A percentile compares a stretch with the other conserved stretches of the same genome.
These are phyloP conservation scores for Pleurostoma richardsiae DNA, from an alignment of 2,329 filamentous ascomycete species.

Conservation along the genomic window DNA sequence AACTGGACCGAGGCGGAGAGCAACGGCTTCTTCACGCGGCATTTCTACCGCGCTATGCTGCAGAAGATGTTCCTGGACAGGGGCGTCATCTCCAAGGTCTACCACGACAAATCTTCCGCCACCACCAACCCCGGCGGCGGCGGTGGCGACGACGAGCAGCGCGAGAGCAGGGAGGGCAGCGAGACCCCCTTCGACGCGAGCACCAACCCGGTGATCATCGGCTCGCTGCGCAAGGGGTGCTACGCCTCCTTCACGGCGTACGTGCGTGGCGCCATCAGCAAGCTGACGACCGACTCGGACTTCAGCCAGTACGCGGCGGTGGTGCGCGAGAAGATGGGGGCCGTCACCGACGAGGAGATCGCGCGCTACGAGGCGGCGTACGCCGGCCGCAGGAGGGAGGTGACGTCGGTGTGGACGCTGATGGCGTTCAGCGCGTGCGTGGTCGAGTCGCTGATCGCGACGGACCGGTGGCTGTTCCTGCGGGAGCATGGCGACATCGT, in stretches of 20 bases:
- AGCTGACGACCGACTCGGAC: conserved; percentile 56
- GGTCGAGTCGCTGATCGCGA: conserved; percentile 84
- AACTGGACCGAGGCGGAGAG: conserved; percentile 87
- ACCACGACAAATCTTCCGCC: conserved; percentile 24
- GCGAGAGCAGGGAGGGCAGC: conserved; percentile 6
- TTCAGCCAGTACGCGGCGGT: conserved; percentile 55
- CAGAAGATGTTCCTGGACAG: conserved; percentile 90
- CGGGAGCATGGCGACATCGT: conserved; percentile 69
- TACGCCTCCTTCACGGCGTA: conserved; percentile 74
- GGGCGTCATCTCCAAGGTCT: conserved; percentile 63
- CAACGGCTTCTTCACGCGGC: conserved; percentile 82
- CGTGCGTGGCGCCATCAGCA: conserved; percentile 73
- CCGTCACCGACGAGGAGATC: conserved; percentile 72
- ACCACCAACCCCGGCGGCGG: conserved; percentile 16
- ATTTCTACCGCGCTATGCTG: conserved; percentile 86
- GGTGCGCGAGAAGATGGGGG: conserved; percentile 60
- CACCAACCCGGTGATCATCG: conserved; percentile 80
- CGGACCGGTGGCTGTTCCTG: conserved; percentile 85
- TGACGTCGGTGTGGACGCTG: conserved; percentile 84
- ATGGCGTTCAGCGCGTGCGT: conserved; percentile 95
- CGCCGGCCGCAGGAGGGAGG: conserved; percentile 64
- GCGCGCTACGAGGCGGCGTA: conserved; percentile 63
- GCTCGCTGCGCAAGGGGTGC: conserved; percentile 73
- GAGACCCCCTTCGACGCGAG: conserved; percentile 47
- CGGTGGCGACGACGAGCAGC: conserved; percentile 3